Base-by-base conservation (phyloP, 306 rosid species). In the Castanopsis chinensis region DNA sequence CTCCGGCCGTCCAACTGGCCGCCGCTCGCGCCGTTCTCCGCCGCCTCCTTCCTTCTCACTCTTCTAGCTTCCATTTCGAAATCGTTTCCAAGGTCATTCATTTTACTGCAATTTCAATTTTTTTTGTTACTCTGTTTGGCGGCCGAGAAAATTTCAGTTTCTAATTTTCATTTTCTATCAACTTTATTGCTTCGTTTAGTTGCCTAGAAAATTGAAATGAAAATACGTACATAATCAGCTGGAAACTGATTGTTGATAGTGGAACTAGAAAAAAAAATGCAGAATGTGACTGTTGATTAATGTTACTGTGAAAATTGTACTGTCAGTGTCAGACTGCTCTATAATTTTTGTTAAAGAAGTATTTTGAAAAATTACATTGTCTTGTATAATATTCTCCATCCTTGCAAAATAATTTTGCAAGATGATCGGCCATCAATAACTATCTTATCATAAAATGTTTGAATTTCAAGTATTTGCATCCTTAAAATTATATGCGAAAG, bases 41-140 rank as follows among this genome's bases (percentile, higher is more conserved):
- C 88, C 98, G 98, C 13, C 69, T 90, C 30, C 87, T 92, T 32
- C 97, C 97, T 56, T 87, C 92, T 5, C 93, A 92, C 58, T 78
- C 89, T 52, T 86, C 90, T 82, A 78, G 84, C 86, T 90, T 94
- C 84, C 85, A 85, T 21, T 92, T 94, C 56, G 88, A 73, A 59
- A 89, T 92, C 23, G 56, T 89, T 80, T 83, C 97, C 37, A 94
- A 88, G 92, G 96, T 78, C 67, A 56, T 64, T 56, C 4, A 1
- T 3, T 49, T 25, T 61, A 7, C 10, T 49, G 6, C 8, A 8
- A 2, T 51, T 33, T 14, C 11, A 19, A 41, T 11, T 45, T 12
- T 12, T 8, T 37, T 3, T 13, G 2, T 2, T 19, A 3, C 18
- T 33, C 1, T 37, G 5, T 73, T 23, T 32, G 56, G 1, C 59